These are phyloP conservation scores for Cadophora gregata DNA, from an alignment of 2,329 filamentous ascomycete species.

Conservation along the genomic window DNA sequence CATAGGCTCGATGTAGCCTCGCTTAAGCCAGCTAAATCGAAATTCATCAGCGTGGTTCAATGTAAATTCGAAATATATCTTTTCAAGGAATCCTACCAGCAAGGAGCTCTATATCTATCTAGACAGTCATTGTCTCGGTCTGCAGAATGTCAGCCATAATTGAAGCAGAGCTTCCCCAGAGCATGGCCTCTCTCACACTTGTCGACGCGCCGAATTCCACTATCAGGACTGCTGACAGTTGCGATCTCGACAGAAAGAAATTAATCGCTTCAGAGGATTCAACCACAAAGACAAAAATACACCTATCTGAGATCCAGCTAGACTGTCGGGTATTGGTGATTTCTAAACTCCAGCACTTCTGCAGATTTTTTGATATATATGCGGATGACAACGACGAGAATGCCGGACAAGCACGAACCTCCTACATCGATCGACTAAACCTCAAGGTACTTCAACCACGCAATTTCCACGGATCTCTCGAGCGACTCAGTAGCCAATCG, in stretches of 20 bases:
- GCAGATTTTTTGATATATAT: neutral
- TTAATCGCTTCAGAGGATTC: neutral
- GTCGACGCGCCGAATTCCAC: neutral
- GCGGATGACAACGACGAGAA: neutral
- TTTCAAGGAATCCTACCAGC: neutral
- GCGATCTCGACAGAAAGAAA: neutral
- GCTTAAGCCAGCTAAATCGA: neutral
- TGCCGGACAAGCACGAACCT: constrained; percentile 7
- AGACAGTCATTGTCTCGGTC: no score
- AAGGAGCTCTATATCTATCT: no score
- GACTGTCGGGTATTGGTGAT: neutral
- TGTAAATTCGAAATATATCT: neutral
- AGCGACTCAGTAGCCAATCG: constrained; percentile 3
- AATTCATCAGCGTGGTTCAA: neutral
- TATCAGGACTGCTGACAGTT: neutral
- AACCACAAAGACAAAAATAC: neutral
- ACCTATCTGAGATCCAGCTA: neutral
- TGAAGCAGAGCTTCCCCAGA: neutral
- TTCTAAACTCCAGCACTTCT: constrained; percentile 14
- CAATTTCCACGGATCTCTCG: neutral
- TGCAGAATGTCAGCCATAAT: neutral
- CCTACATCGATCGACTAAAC: constrained; percentile 11
- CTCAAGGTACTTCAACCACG: constrained; percentile 1
- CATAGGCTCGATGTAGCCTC: neutral
- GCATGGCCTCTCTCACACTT: neutral